phyloP scores from a whole-genome alignment of 2,329 filamentous ascomycete genomes.

The Scolecobasidium constrictum region DNA sequence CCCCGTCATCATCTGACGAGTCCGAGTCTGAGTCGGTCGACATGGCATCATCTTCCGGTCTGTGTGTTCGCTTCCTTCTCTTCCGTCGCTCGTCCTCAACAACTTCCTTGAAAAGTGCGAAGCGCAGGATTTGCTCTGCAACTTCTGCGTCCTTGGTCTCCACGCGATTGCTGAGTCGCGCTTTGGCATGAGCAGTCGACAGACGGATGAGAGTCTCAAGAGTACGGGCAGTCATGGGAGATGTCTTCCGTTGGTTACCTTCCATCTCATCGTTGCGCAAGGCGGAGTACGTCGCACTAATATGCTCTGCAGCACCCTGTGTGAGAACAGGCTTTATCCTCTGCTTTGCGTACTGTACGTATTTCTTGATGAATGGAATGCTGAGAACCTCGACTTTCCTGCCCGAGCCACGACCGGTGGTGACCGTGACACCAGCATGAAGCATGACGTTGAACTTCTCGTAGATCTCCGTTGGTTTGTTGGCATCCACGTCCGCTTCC shows the following conservation, averaged over 20 bases:
- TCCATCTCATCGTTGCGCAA: slow-evolving; percentile 93
- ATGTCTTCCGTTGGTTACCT: slow-evolving; percentile 85
- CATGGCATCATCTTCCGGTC: slow-evolving; percentile 43
- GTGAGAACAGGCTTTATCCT: slow-evolving; percentile 83
- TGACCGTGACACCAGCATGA: slow-evolving; percentile 77
- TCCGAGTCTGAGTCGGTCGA: slow-evolving; percentile 47
- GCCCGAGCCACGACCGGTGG: slow-evolving; percentile 59
- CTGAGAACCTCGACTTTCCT: slow-evolving; percentile 80
- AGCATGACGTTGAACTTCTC: slow-evolving; percentile 97
- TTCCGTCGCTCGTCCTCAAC: slow-evolving; percentile 68
- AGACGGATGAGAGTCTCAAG: slow-evolving; percentile 97
- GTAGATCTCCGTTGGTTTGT: slow-evolving; percentile 74
- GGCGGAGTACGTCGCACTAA: slow-evolving; percentile 81
- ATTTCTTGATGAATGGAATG: slow-evolving; percentile 98
- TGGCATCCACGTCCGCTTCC: slow-evolving; percentile 61
- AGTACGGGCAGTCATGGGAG: slow-evolving; percentile 92
- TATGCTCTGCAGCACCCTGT: slow-evolving; percentile 83
- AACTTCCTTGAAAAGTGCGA: slow-evolving; percentile 95
- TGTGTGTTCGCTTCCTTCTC: slow-evolving; percentile 63
- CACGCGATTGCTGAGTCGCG: slow-evolving; percentile 75
- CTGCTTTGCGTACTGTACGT: slow-evolving; percentile 95
- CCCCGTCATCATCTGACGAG: slow-evolving; percentile 51
- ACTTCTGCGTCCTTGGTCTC: slow-evolving; percentile 81
- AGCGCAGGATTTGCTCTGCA: slow-evolving; percentile 82
- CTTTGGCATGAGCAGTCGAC: slow-evolving; percentile 89